Evolutionary conservation across 2,329 filamentous ascomycete genomes (phyloP), one percentile per base, ranked within the genome.

Genomic region (Botryotinia convoluta): DNA sequence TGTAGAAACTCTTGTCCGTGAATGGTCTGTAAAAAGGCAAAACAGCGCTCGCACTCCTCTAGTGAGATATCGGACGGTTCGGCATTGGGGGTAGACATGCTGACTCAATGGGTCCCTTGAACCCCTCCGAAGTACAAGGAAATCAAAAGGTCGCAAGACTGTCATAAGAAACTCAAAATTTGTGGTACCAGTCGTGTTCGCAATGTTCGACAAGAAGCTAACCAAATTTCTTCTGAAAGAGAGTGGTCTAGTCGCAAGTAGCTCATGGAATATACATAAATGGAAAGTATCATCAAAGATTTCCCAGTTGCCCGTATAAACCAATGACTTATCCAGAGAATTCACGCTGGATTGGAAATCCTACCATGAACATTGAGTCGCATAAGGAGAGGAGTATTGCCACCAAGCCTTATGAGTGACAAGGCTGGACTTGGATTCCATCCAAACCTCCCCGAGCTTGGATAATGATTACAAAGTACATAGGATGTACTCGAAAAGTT

Each of bases 1-100:
- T 71, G 69, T 18, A 71, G 22, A 44, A 63, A 71, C 48, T 29
- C 44, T 51, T 71, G 57, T 18, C 69, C 69, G 35, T 35, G 22
- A 22, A 37, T 22, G 20, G 69, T 63, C 6, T 71, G 57, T 39
- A 71, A 45, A 42, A 71, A 62, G 12, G 69, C 44, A 51, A 71
- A 71, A 44, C 59, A 71, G 37, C 69, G 69, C 29, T 71, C 69
- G 45, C 57, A 62, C 20, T 71, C 42, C 18, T 63, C n/a, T 14
- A 10, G 7, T 18, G 59, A 63, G 59, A 71, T 71, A 20, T 63
- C 35, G 26, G 69, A 22, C n/a, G 59, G 32, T 29, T 71, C 59
- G 22, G 59, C 60, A 64, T 45, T 64, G 37, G 45, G 26, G 37
- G n/a, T 57, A 37, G 32, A 54, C 64, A 68, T 45, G n/a, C 42